phyloP scores from a whole-genome alignment of 352 stramenopile species.

The Globisporangium polare region DNA sequence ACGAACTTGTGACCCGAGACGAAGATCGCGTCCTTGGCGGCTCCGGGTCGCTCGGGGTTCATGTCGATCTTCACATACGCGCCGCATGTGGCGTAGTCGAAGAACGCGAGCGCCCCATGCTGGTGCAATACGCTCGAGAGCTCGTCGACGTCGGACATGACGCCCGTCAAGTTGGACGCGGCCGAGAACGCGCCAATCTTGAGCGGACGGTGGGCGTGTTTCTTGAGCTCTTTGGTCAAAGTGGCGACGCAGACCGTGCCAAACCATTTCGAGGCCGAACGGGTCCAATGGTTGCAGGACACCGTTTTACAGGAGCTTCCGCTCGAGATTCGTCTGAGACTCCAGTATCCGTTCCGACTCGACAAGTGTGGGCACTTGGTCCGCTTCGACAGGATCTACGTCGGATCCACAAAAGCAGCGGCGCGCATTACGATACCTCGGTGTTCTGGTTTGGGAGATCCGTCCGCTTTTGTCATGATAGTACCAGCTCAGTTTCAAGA shows the following conservation, averaged over 20 bases:
- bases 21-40: slow-evolving; percentile 93
- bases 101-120: slow-evolving; percentile 90
- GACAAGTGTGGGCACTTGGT: too few species aligned
- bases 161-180: slow-evolving; percentile 94
- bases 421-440: too few species aligned
- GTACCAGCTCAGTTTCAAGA: too few species aligned
- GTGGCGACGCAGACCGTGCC: slow-evolving; percentile 52
- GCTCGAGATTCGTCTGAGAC: too few species aligned
- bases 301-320: too few species aligned
- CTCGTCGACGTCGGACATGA: slow-evolving; percentile 86
- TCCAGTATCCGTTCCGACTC: too few species aligned
- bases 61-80: slow-evolving; percentile 95
- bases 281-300: too few species aligned
- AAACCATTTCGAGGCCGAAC: too few species aligned
- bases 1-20: slow-evolving; percentile 97
- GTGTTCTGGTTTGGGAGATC: too few species aligned
- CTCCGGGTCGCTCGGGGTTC: slow-evolving; percentile 84
- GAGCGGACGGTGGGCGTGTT: slow-evolving; percentile 47
- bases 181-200: slow-evolving; percentile 91
- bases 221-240: slow-evolving; percentile 43
- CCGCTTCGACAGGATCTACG: too few species aligned
- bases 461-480: too few species aligned
- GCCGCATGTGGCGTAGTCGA: slow-evolving; percentile 94
- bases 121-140: slow-evolving; percentile 90
- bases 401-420: too few species aligned